These are phyloP conservation scores for Corymbia maculata DNA, from an alignment of 345 rosid genomes.

Conservation along the genomic window DNA sequence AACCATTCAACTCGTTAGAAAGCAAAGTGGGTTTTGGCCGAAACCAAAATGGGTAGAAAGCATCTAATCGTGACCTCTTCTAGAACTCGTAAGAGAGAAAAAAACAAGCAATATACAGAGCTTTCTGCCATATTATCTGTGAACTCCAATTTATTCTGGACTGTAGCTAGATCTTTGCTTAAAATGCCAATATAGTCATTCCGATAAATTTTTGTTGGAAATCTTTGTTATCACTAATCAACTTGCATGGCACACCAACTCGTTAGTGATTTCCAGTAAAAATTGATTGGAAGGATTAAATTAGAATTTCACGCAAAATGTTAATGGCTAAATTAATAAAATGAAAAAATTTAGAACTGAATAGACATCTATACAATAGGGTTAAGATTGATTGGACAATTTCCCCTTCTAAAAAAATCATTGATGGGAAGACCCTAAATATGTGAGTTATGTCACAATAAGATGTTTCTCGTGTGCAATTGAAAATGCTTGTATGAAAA, in stretches of 20 bases:
- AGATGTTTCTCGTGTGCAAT: background rate
- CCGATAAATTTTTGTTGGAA: rapidly evolving
- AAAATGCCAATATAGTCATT: background rate
- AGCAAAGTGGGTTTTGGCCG: background rate
- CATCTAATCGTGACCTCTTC: background rate
- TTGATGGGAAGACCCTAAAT: background rate
- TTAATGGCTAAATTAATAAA: background rate
- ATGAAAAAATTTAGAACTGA: background rate
- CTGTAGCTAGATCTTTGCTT: background rate
- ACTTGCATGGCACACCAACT: rapidly evolving
- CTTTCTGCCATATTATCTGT: background rate
- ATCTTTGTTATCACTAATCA: rapidly evolving
- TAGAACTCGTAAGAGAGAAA: background rate
- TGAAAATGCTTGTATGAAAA: background rate
- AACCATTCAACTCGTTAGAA: background rate
- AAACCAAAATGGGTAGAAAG: background rate
- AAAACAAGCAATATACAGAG: background rate
- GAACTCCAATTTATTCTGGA: background rate
- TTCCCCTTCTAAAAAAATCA: background rate
- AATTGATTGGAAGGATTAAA: background rate
- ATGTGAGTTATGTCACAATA: background rate
- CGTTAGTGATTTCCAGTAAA: background rate
- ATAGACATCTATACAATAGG: background rate
- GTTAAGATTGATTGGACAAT: background rate
- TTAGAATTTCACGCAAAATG: background rate